phyloP scores from a whole-genome alignment of 352 stramenopile species.

The Peronospora belbahrii region DNA sequence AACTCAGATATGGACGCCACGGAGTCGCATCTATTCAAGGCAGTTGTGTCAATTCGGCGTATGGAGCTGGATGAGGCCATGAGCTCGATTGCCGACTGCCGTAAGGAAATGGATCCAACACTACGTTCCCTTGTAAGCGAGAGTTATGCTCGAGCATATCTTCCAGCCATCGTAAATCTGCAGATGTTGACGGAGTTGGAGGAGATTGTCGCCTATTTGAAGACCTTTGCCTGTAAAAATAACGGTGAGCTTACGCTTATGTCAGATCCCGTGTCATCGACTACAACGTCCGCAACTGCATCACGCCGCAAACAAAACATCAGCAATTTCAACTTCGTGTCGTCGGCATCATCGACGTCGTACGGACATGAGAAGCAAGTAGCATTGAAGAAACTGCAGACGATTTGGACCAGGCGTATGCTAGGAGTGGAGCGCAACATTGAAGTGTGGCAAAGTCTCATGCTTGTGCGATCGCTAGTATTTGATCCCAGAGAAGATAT shows the following conservation, averaged over 20 bases:
- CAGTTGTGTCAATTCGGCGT: conserved; percentile 92
- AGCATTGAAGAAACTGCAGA: conserved; percentile 68
- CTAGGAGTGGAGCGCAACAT: conserved; percentile 93
- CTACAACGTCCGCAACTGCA: conserved; percentile 17
- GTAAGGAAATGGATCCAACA: conserved; percentile 93
- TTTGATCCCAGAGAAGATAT: conserved; percentile 87
- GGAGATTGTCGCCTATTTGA: conserved; percentile 83
- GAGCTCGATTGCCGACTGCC: conserved; percentile 88
- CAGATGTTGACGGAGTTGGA: conserved; percentile 96
- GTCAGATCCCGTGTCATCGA: conserved; percentile 31
- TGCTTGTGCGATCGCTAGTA: conserved; percentile 92
- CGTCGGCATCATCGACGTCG: conserved; percentile 58
- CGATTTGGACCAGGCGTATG: conserved; percentile 83
- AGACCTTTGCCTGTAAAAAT: conserved; percentile 70
- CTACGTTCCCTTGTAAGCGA: conserved; percentile 96
- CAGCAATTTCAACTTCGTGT: conserved; percentile 75
- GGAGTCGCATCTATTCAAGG: conserved; percentile 74
- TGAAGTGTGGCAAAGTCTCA: conserved; percentile 91
- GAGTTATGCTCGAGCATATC: conserved; percentile 95
- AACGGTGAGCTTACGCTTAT: conserved; percentile 71
- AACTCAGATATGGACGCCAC: conserved; percentile 86
- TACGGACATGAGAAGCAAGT: conserved; percentile 69
- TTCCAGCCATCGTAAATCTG: conserved; percentile 93
- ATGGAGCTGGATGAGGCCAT: conserved; percentile 91
- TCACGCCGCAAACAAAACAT: conserved; percentile 67